Percentiles rank a stretch among this genome's conserved stretches.
Evolutionary conservation across 2,329 filamentous ascomycete genomes (phyloP).

Genomic region (Aspergillus sp.): DNA sequence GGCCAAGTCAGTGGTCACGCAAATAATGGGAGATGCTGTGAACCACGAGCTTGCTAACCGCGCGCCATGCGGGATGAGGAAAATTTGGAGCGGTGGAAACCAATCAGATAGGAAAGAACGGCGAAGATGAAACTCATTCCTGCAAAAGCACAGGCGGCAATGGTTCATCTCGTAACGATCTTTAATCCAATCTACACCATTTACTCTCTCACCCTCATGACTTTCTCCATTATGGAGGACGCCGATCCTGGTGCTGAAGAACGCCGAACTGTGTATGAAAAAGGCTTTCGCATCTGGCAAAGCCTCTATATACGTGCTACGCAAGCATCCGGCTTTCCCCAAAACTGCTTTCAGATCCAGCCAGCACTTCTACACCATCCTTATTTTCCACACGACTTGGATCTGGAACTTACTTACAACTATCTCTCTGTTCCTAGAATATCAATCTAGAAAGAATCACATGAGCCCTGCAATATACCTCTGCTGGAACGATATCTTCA

Average conservation of each 20-base stretch:
- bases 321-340: not conserved
- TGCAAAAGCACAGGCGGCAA: no score
- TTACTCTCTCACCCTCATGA: not conserved
- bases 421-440: constrained; percentile 1
- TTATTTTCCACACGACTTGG: constrained; percentile 2
- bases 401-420: not conserved
- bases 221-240: not conserved
- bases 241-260: not conserved
- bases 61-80: no score
- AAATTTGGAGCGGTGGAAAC: no score
- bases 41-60: no score
- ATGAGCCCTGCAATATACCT: constrained; percentile 1
- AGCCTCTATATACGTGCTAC: constrained; percentile 2
- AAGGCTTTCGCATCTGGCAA: constrained; percentile 8
- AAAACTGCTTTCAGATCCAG: constrained; percentile 4
- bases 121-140: no score
- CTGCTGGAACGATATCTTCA: constrained; percentile 1
- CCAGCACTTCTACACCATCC: not conserved
- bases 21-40: no score
- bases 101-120: no score
- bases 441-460: constrained; percentile 1
- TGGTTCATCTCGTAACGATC: no score
- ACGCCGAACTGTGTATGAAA: not conserved
- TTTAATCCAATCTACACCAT: not conserved
- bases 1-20: no score